These are phyloP conservation scores for Penicillium coffeae DNA, from an alignment of 495 filamentous ascomycete genomes.

Conservation along the genomic window DNA sequence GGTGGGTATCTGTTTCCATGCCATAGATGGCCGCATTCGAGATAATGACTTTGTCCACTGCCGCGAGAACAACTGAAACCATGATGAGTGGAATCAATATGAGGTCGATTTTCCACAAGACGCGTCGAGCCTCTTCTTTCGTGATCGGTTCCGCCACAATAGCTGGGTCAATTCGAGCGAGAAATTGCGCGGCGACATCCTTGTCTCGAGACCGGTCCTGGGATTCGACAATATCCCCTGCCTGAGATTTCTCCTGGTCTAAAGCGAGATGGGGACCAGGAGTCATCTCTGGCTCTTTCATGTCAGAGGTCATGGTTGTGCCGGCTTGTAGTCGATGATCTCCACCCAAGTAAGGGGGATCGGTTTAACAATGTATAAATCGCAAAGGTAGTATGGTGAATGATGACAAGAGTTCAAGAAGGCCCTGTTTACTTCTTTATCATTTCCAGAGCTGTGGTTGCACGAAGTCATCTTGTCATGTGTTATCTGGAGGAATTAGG, in stretches of 20 bases:
- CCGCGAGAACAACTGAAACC: conserved; percentile 24
- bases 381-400: too few species aligned
- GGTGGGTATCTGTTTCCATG: conserved; percentile 31
- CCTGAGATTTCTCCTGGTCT: conserved; percentile 4
- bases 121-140: conserved; percentile 15
- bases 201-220: not conserved
- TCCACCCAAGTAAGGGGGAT: not conserved
- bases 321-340: not conserved
- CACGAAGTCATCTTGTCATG: not conserved
- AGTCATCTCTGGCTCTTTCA: not conserved
- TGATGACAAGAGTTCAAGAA: too few species aligned
- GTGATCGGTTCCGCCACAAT: conserved; percentile 14
- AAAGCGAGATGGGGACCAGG: conserved; percentile 1
- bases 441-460: not conserved
- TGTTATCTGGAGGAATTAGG: not conserved
- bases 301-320: not conserved
- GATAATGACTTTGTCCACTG: conserved; percentile 34
- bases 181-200: conserved; percentile 22
- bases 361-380: too few species aligned
- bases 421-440: too few species aligned
- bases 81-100: conserved; percentile 32
- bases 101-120: conserved; percentile 33
- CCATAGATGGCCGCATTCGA: conserved; percentile 45
- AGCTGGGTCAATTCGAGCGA: conserved; percentile 5
- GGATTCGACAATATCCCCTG: conserved; percentile 8